Evolutionary conservation across 768 basidiomycete species (phyloP).

Genomic region (Phlegmacium glaucopus): DNA sequence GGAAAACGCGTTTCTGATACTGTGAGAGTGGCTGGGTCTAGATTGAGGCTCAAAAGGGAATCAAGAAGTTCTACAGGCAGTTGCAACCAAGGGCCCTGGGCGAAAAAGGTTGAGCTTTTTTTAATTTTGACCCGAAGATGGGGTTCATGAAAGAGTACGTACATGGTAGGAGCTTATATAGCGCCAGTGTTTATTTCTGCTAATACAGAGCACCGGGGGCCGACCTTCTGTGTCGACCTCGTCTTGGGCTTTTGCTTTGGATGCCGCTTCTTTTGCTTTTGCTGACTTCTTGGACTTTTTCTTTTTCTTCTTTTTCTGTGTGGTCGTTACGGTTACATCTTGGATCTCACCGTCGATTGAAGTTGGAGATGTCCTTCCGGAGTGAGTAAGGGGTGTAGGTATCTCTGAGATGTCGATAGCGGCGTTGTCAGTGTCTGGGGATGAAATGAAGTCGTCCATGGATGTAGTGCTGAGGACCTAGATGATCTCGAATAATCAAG

Average conservation of each 20-base stretch:
- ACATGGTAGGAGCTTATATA: conserved; percentile 92
- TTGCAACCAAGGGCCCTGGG: conserved; percentile 90
- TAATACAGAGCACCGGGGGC: conserved; percentile 76
- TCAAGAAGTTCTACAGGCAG: conserved; percentile 84
- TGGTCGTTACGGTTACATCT: conserved; percentile 19
- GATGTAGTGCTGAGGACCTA: not conserved
- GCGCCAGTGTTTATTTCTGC: conserved; percentile 92
- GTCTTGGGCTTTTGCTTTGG: conserved; percentile 24
- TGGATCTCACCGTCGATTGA: conserved; percentile 18
- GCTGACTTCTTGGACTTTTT: conserved; percentile 58
- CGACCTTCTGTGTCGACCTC: conserved; percentile 40
- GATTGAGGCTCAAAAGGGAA: conserved; percentile 73
- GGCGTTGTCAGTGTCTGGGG: conserved; percentile 20
- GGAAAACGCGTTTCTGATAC: conserved; percentile 41
- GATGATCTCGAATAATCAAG: not conserved
- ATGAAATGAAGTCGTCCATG: conserved; percentile 15
- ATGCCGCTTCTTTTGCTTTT: conserved; percentile 38
- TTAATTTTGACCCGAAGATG: conserved; percentile 6
- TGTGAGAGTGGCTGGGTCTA: conserved; percentile 65
- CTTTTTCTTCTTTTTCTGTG: conserved; percentile 70
- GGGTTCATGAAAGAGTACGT: conserved; percentile 32
- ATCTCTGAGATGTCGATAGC: conserved; percentile 18
- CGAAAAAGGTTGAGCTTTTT: conserved; percentile 14
- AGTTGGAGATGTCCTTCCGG: conserved; percentile 30
- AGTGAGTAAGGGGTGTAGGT: conserved; percentile 25